Evolutionary conservation across 2,329 filamentous ascomycete genomes (phyloP).

Genomic region (Whalleya microplaca): DNA sequence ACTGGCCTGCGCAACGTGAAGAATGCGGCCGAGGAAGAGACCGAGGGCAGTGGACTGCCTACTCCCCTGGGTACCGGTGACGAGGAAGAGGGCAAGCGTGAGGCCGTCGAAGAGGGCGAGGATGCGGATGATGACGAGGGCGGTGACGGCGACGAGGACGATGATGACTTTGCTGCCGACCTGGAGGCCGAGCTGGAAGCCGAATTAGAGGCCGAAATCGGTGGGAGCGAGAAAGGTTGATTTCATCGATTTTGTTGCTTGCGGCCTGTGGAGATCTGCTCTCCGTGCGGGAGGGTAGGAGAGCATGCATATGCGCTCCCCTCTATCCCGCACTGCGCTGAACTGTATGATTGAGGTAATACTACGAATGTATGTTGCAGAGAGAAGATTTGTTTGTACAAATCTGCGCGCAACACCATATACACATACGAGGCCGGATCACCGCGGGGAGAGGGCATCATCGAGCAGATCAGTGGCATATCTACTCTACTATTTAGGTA

Average conservation of each 20-base stretch:
- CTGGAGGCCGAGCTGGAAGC: constrained; percentile 47
- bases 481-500: no score
- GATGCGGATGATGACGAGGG: constrained; percentile 21
- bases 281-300: neutral
- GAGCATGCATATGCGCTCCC: constrained; percentile 18
- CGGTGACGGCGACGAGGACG: constrained; percentile 19
- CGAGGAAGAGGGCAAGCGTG: constrained; percentile 43
- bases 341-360: no score
- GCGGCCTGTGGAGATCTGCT: neutral
- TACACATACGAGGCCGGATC: no score
- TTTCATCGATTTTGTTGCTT: constrained; percentile 8
- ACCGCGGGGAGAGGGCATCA: no score
- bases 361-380: no score
- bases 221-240: constrained; percentile 38
- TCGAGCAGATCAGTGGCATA: no score
- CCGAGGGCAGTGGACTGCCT: constrained; percentile 39
- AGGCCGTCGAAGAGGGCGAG: constrained; percentile 27
- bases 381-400: no score
- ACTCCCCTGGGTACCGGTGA: constrained; percentile 44
- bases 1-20: constrained; percentile 47
- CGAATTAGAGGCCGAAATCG: constrained; percentile 44
- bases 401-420: no score
- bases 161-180: constrained; percentile 48
- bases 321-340: no score
- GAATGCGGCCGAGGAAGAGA: constrained; percentile 38